Base-by-base conservation (phyloP, 768 basidiomycete genomes). In the Symmetrospora coprosmae region DNA sequence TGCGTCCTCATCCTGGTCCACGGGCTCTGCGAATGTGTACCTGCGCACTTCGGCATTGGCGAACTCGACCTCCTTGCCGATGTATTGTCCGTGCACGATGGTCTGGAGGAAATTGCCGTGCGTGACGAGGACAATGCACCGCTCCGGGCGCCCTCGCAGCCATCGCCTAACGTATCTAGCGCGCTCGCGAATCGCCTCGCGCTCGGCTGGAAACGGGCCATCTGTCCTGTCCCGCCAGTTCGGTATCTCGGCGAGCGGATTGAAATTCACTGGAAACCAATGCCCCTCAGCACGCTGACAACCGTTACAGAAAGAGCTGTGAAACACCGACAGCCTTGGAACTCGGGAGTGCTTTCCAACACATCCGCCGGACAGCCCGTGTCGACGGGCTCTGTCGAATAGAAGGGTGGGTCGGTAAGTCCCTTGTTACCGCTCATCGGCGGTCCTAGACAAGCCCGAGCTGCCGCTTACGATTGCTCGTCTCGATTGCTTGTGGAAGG, bases 61-160 rank as follows among this genome's bases (percentile, higher is more conserved):
- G 70, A 70, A 73, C 23, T 65, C 63, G 66, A 50, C 50, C n/a
- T n/a, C n/a, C n/a, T n/a, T n/a, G 9, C 30, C 59, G 19, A 35
- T 47, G 25, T 51, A 28, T 21, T 43, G 25, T 4, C 64, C 64
- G n/a, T 65, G 68, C 1, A 65, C 66, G 2, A 73, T 40, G 52
- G 55, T 58, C 25, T 70, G 52, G 28, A 73, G 43, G 14, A 72
- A 67, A 41, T 71, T 71, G 3, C 71, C 71, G 58, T 73, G 72
- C 23, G 71, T 68, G 1, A 73, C 68, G 23, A 73, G 71, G 2
- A 72, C 72, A 45, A 73, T 73, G 51, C 67, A 64, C 31, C 61
- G 35, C 64, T 73, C 73, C 21, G 60, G 52, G 35, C 70, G 28
- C 13, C 63, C 61, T 19, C 70, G 53, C 38, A 73, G 53, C 70